Percentiles rank a stretch among this genome's conserved stretches.
Conservation (phyloP, 257 asterid genomes). For the Euphrasia confusa region DNA sequence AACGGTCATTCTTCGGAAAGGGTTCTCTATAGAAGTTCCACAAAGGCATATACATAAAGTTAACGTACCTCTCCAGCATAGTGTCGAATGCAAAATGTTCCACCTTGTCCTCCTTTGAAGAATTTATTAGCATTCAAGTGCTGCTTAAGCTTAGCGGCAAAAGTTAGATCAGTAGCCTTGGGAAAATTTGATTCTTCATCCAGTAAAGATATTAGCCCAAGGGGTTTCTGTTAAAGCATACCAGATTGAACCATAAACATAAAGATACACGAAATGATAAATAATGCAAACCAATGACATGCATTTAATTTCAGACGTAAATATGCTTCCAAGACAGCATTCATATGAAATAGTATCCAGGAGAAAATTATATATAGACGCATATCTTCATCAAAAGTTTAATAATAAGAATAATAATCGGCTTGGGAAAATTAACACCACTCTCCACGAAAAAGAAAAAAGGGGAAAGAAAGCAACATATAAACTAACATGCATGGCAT, state of each 20-base stretch:
- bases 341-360: slow-evolving; percentile 1
- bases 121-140: slow-evolving; percentile 55
- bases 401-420: slow-evolving; percentile 10
- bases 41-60: slow-evolving; percentile 13
- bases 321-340: slow-evolving; percentile 6
- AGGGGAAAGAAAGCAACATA: neutral
- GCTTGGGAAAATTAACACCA: neutral
- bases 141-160: slow-evolving; percentile 71
- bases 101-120: slow-evolving; percentile 64
- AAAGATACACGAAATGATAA: slow-evolving; percentile 18
- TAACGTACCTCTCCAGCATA: slow-evolving; percentile 82
- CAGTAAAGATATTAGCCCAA: slow-evolving; percentile 77
- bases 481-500: neutral
- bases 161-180: slow-evolving; percentile 65
- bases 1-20: slow-evolving; percentile 3
- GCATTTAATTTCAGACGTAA: slow-evolving; percentile 4
- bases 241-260: slow-evolving; percentile 21
- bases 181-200: slow-evolving; percentile 84
- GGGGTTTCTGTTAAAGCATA: slow-evolving; percentile 57
- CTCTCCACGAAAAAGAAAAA: slow-evolving; percentile 7
- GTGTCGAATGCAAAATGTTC: slow-evolving; percentile 59
- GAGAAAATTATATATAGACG: slow-evolving; percentile 1
- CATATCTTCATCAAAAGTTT: slow-evolving; percentile 3
- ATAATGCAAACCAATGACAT: slow-evolving; percentile 9
- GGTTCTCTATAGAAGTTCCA: slow-evolving; percentile 19